Conservation (phyloP, 768 basidiomycete species). For the Steccherinum ochraceum region DNA sequence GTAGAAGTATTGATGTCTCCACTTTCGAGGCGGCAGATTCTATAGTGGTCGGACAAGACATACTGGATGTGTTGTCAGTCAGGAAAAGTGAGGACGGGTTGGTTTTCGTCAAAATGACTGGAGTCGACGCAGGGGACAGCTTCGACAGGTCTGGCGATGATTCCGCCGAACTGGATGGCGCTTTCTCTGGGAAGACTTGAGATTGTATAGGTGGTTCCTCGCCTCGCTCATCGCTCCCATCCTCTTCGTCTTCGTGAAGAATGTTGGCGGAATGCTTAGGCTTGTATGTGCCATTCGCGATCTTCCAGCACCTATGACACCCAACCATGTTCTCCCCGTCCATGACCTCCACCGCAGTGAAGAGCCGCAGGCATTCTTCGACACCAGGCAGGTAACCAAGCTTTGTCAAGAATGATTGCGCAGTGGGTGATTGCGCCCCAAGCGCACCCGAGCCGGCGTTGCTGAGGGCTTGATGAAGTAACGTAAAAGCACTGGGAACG, state of each 20-base stretch:
- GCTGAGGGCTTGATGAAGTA: conserved; percentile 34
- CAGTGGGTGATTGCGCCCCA: conserved; percentile 20
- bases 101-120: conserved; percentile 4
- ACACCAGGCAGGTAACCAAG: conserved; percentile 47
- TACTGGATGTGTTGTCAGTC: conserved; percentile 13
- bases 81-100: conserved; percentile 9
- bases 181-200: background rate
- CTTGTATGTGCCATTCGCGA: conserved; percentile 60
- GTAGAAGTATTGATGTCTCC: background rate
- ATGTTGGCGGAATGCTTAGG: conserved; percentile 10
- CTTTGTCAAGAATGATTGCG: conserved; percentile 38
- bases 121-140: conserved; percentile 8
- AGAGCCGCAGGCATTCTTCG: conserved; percentile 79
- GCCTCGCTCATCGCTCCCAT: conserved; percentile 8
- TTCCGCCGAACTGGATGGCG: background rate
- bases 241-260: background rate
- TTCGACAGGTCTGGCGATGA: background rate
- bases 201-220: background rate
- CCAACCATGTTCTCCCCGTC: conserved; percentile 95
- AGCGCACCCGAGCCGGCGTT: conserved; percentile 16
- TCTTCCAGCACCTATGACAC: conserved; percentile 92
- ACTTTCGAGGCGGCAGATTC: conserved; percentile 4
- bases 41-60: conserved; percentile 21
- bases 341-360: conserved; percentile 89
- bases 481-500: conserved; percentile 39